Conservation (phyloP, 2,329 filamentous ascomycete genomes). For the Pseudonectria foliicola region DNA sequence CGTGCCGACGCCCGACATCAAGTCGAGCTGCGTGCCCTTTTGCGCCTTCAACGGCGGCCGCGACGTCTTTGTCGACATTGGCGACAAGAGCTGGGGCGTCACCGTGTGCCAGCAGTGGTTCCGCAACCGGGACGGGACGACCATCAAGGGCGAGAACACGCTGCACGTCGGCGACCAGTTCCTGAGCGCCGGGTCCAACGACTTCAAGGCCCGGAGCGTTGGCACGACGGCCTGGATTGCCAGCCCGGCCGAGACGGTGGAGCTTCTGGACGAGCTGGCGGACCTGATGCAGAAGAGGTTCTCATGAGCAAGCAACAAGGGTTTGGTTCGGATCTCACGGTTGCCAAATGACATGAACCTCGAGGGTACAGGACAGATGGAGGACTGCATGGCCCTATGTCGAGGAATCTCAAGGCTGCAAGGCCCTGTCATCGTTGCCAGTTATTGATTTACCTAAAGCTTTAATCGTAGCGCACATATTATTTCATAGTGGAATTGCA, state of each 20-base stretch:
- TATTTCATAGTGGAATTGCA: no score
- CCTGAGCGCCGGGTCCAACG: conserved; percentile 87
- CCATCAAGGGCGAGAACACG: conserved; percentile 67
- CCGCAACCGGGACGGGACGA: conserved; percentile 39
- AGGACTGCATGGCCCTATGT: no score
- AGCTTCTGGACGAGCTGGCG: conserved; percentile 76
- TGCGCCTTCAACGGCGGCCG: conserved; percentile 98
- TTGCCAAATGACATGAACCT: no score
- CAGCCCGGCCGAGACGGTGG: conserved; percentile 82
- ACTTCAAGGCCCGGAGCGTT: conserved; percentile 89
- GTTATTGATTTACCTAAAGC: no score
- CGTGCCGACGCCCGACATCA: conserved; percentile 11
- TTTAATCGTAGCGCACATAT: no score
- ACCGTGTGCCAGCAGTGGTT: conserved; percentile 89
- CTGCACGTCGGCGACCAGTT: conserved; percentile 97
- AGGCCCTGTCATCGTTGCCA: no score
- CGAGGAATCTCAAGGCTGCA: no score
- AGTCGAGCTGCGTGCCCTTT: conserved; percentile 59
- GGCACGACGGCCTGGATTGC: conserved; percentile 98
- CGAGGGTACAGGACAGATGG: no score
- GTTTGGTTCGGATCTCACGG: no score
- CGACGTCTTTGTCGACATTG: conserved; percentile 97
- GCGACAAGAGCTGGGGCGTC: conserved; percentile 95
- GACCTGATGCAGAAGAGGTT: conserved; percentile 40
- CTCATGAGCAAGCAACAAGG: conserved; percentile 17